Conservation (phyloP, 2,329 filamentous ascomycete species). For the Mycosphaerella arachidis region DNA sequence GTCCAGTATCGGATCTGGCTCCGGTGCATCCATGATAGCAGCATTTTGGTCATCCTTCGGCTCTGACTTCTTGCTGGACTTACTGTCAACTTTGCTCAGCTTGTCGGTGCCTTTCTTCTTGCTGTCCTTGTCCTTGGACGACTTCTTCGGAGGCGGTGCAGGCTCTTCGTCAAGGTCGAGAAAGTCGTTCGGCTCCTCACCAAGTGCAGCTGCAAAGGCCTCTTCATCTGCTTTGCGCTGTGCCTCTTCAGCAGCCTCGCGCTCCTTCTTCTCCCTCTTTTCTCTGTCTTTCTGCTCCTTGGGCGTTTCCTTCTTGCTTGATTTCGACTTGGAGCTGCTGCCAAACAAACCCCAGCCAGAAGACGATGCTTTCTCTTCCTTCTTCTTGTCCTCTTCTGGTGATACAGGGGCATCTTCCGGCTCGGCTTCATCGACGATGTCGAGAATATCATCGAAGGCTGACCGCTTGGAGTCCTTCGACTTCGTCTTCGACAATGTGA, state of each 20-base stretch:
- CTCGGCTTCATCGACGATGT: constrained; percentile 20
- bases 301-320: constrained; percentile 18
- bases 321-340: constrained; percentile 37
- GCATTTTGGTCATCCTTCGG: constrained; percentile 32
- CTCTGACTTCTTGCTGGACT: constrained; percentile 29
- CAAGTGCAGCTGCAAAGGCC: constrained; percentile 34
- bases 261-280: constrained; percentile 45
- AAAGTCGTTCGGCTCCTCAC: constrained; percentile 33
- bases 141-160: constrained; percentile 8
- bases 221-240: constrained; percentile 34
- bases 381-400: constrained; percentile 39
- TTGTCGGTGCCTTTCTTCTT: constrained; percentile 25
- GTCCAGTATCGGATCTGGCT: constrained; percentile 14
- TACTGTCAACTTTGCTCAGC: constrained; percentile 26
- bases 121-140: constrained; percentile 22
- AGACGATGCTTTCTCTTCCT: constrained; percentile 30
- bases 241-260: constrained; percentile 38
- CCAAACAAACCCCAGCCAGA: constrained; percentile 32
- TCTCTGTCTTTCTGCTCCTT: constrained; percentile 33
- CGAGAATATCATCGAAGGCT: constrained; percentile 25
- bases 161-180: constrained; percentile 30
- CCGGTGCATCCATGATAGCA: constrained; percentile 17
- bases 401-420: constrained; percentile 22
- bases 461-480: constrained; percentile 32
- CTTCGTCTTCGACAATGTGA: constrained; percentile 33